Percentiles rank a stretch among this genome's conserved stretches.
These are phyloP conservation scores for Myrica gale DNA, from an alignment of 306 rosid species.

Conservation along the genomic window DNA sequence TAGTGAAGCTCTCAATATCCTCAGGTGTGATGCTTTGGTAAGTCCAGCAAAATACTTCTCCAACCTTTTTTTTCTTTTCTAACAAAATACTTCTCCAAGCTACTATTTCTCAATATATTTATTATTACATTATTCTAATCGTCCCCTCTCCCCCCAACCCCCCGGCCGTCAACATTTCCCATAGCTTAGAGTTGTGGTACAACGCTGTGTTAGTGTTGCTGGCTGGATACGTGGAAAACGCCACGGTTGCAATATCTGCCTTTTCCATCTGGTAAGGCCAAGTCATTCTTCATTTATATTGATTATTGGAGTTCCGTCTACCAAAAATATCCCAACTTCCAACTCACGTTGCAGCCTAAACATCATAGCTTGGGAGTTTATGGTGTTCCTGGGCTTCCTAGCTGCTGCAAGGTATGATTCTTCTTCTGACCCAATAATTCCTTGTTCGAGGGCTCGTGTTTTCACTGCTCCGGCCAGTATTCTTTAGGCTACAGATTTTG, in stretches of 20 bases:
- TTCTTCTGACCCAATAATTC: neutral
- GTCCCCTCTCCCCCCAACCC: neutral
- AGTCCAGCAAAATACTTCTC: neutral
- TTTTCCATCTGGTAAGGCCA: constrained; percentile 2
- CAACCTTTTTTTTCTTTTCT: no score
- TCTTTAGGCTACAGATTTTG: neutral
- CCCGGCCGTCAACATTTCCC: neutral
- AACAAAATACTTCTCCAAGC: neutral
- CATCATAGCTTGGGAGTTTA: constrained; percentile 1
- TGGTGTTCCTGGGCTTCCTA: constrained; percentile 1
- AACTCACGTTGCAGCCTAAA: neutral
- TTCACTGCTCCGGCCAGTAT: neutral
- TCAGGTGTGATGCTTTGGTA: constrained; percentile 61
- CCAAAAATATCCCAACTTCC: neutral
- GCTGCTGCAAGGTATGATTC: neutral
- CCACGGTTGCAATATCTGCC: constrained; percentile 10
- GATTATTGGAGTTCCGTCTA: neutral
- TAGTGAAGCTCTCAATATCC: constrained; percentile 56
- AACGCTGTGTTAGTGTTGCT: neutral
- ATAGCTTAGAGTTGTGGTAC: constrained; percentile 7
- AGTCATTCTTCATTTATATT: neutral
- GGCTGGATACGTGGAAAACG: neutral
- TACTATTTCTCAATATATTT: no score
- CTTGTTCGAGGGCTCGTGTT: neutral
- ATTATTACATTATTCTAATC: neutral